phyloP scores from a whole-genome alignment of 108 stramenopile species.

The Skeletonema menzelii region DNA sequence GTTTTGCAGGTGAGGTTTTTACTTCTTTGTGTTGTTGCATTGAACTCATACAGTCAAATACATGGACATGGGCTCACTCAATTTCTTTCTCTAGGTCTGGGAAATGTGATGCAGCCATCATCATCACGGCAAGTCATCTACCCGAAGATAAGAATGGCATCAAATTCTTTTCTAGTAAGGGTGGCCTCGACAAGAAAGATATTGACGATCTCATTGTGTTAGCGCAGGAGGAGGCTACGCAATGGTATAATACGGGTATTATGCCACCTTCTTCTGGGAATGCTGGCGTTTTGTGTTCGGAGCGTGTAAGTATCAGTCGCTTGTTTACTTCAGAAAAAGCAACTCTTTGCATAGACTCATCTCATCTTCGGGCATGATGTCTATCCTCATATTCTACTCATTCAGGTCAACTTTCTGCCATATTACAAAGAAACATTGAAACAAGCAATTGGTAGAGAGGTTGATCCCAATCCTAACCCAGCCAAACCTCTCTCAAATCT shows the following conservation, averaged over 20 bases:
- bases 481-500: conserved; percentile 55
- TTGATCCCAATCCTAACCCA: conserved; percentile 10
- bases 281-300: conserved; percentile 58
- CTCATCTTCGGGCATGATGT: too few species aligned
- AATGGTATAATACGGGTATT: conserved; percentile 60
- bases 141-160: conserved; percentile 83
- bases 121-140: conserved; percentile 83
- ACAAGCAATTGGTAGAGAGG: conserved; percentile 52
- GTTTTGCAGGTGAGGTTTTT: conserved; percentile 54
- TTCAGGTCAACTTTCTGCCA: conserved; percentile 72
- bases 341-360: too few species aligned
- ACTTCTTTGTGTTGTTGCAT: neutral
- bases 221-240: conserved; percentile 40
- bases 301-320: conserved; percentile 46
- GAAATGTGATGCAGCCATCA: conserved; percentile 70
- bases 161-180: conserved; percentile 67
- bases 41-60: too few species aligned
- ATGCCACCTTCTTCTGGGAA: conserved; percentile 71
- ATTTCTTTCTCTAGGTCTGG: conserved; percentile 27
- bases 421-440: conserved; percentile 52
- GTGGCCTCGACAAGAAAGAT: conserved; percentile 43
- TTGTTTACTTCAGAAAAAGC: too few species aligned
- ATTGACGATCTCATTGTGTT: conserved; percentile 41
- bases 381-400: neutral
- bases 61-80: too few species aligned